A percentile compares a stretch with the other conserved stretches of the same genome.
Evolutionary conservation across 441 rosid genomes (phyloP).

Genomic region (Flueggea neowawraea): DNA sequence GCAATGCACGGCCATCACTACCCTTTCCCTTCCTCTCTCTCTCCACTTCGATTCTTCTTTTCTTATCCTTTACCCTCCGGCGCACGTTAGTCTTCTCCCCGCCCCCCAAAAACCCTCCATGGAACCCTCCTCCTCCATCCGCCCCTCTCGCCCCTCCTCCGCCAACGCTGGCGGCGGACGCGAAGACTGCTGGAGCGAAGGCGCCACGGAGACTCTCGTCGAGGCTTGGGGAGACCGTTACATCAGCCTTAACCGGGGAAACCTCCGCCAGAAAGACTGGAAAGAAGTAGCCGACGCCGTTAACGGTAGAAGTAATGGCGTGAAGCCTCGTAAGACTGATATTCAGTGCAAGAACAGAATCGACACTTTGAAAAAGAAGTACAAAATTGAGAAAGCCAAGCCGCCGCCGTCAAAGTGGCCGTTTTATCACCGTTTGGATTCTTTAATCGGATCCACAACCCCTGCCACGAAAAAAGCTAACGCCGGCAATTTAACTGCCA

Average conservation of each 20-base stretch:
- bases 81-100: conserved; percentile 22
- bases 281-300: conserved; percentile 71
- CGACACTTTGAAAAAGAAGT: conserved; percentile 83
- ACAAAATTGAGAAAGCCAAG: conserved; percentile 63
- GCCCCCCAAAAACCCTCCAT: conserved; percentile 8
- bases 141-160: conserved; percentile 8
- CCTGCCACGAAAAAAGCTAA: not conserved
- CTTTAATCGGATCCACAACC: conserved; percentile 34
- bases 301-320: conserved; percentile 33
- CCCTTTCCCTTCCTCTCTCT: conserved; percentile 13
- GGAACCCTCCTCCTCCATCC: conserved; percentile 36
- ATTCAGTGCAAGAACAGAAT: conserved; percentile 85
- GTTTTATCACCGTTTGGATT: conserved; percentile 43
- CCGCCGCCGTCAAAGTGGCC: conserved; percentile 43
- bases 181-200: conserved; percentile 65
- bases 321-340: conserved; percentile 44
- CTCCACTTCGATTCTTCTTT: conserved; percentile 11
- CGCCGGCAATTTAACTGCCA: conserved; percentile 17
- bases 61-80: conserved; percentile 28
- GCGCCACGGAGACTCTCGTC: conserved; percentile 51
- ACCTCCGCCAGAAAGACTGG: conserved; percentile 73
- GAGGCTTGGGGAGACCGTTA: conserved; percentile 73
- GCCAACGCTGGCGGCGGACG: conserved; percentile 26
- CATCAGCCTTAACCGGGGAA: conserved; percentile 52
- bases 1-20: conserved; percentile 32